Evolutionary conservation across 2,329 filamentous ascomycete genomes (phyloP).

Genomic region (Fusarium torulosum): DNA sequence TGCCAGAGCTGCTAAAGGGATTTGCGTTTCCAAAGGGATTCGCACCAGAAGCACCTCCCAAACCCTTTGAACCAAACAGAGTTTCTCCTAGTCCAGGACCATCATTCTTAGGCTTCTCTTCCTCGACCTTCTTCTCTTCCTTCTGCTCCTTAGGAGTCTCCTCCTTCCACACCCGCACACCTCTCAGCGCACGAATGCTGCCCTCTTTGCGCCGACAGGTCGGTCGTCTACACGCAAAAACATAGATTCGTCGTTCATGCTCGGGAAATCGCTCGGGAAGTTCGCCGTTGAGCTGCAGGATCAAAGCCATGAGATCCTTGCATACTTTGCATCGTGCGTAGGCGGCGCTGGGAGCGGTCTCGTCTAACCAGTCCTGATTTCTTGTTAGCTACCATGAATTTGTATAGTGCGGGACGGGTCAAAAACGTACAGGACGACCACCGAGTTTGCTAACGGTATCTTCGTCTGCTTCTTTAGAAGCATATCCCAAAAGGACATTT

Average conservation of each 20-base stretch:
- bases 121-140: conserved; percentile 51
- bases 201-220: conserved; percentile 85
- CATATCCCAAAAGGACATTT: conserved; percentile 90
- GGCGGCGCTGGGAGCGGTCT: conserved; percentile 77
- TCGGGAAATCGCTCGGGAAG: conserved; percentile 87
- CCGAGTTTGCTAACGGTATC: conserved; percentile 91
- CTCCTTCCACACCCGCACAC: conserved; percentile 68
- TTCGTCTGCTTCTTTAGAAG: conserved; percentile 80
- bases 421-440: conserved; percentile 79
- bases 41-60: conserved; percentile 53
- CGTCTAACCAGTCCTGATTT: conserved; percentile 83
- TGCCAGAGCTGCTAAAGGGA: conserved; percentile 58
- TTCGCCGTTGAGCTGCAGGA: conserved; percentile 92
- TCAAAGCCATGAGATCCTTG: conserved; percentile 82
- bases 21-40: conserved; percentile 72
- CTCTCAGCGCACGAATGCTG: conserved; percentile 81
- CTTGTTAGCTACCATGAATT: conserved; percentile 35
- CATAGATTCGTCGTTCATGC: conserved; percentile 88
- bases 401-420: conserved; percentile 1
- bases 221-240: conserved; percentile 84
- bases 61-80: conserved; percentile 74
- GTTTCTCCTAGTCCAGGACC: conserved; percentile 71
- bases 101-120: conserved; percentile 53
- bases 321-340: conserved; percentile 90
- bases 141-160: conserved; percentile 48